Evolutionary conservation across 139 green algal genomes (phyloP), one percentile per base, ranked within the genome.

Genomic region (Protoeuglena noctilucae): DNA sequence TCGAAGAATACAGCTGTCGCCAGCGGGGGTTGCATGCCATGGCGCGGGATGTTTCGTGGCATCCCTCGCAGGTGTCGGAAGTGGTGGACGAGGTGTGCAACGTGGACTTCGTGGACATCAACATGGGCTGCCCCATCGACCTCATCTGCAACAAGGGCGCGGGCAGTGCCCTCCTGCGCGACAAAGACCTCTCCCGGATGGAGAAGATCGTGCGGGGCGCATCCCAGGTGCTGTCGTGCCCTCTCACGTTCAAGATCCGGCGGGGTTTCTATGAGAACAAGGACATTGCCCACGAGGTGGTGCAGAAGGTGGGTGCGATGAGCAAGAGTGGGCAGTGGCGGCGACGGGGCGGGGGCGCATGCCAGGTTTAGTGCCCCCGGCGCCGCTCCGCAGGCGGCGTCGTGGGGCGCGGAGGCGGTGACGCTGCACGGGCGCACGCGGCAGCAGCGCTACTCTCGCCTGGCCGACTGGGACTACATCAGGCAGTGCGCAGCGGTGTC

Each of bases 351-450:
- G 53, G 53, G 7, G 46, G 40, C 22, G n/a, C 14, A n/a, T 48
- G 28, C 19, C 3, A 9, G 23, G 24, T 27, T 19, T 27, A 28
- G 51, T 18, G 51, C 19, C 7, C 28, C 50, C 50, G 28, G 4
- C 50, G 18, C 28, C 52, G 4, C 30, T 2, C 3, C 25, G 40
- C 45, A 72, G 17, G 58, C 79, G 0, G 51, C 51, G 5, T 56
- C 31, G 22, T 95, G 87, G 85, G 87, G 91, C 3, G 78, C 74
- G 2, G 43, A 67, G 4, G 87, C 81, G 6, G 70, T 95, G 28
- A 96, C 87, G 1, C 59, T 98, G 41, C 91, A 98, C 71, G 91
- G 91, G 7, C 78, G 91, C 53, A 90, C 78, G 2, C 74, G 91
- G 1, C 70, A 89, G 67, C 91, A 98, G 76, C 73, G 91, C 28